phyloP scores from a whole-genome alignment of 345 rosid genomes.

The Linum tenue region DNA sequence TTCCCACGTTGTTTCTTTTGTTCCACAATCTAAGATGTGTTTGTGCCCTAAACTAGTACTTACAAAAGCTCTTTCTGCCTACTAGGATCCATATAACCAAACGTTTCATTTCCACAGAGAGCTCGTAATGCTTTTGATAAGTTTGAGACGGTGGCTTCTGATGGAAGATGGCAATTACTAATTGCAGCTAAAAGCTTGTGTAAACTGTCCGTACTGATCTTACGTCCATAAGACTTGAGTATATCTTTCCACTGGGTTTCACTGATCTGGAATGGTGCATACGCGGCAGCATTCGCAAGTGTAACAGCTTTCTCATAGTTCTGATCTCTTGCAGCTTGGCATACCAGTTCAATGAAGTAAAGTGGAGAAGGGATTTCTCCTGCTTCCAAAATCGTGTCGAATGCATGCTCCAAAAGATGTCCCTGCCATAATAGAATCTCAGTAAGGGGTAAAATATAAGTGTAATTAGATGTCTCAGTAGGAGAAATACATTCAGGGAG shows the following conservation, averaged over 20 bases:
- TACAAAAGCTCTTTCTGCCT: no score
- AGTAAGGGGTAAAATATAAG: background rate
- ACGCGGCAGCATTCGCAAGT: constrained; percentile 49
- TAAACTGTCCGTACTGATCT: constrained; percentile 31
- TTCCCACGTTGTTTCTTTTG: background rate
- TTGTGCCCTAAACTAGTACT: no score
- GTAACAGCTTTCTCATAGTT: constrained; percentile 52
- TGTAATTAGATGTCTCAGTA: background rate
- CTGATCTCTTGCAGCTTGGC: constrained; percentile 44
- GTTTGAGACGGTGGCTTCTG: constrained; percentile 54
- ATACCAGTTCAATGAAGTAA: constrained; percentile 61
- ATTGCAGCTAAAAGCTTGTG: constrained; percentile 42
- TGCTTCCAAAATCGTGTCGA: constrained; percentile 59
- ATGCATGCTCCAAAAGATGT: constrained; percentile 76
- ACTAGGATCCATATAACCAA: background rate
- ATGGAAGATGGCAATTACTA: constrained; percentile 30
- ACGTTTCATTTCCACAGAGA: constrained; percentile 27
- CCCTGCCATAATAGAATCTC: constrained; percentile 32
- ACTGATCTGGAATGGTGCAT: constrained; percentile 69
- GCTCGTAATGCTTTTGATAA: constrained; percentile 44
- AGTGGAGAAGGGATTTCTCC: constrained; percentile 68
- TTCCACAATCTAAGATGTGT: no score
- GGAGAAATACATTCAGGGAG: background rate
- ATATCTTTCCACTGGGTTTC: constrained; percentile 65
- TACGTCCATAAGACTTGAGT: constrained; percentile 35